Evolutionary conservation across 2,329 filamentous ascomycete species (phyloP), one percentile per base, ranked within the genome.

Genomic region (Corynespora cassiicola): DNA sequence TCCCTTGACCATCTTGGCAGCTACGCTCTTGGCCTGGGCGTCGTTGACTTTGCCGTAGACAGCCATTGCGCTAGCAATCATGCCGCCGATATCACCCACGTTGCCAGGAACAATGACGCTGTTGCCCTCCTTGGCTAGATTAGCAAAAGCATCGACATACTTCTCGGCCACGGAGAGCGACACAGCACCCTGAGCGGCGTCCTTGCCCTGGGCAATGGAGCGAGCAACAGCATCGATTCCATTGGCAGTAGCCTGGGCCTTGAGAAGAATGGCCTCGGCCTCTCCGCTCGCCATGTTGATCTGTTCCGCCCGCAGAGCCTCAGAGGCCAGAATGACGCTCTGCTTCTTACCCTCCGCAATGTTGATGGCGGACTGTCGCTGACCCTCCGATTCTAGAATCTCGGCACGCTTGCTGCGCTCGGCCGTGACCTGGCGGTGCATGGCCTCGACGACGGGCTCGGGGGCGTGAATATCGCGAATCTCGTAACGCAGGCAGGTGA

Each of bases 391-490:
- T 42, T 99, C 94, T 31, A 99, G 79, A 59, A 99, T 99, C 75
- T 99, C 94, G 39, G 94, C 94, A 50, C 94, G 87, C 80, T 99
- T 99, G 62, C 88, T 95, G 26, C 94, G 87, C 75, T 99, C 94
- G 12, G 94, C 94, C 0, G 94, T 97, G 33, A 99, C 94, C 69
- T 97, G 92, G 50, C 94, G 83, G 75, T 99, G 94, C 94, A 99
- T 99, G 60, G 94, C 94, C 60, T 91, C 89, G 45, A 97, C 92
- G 9, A 99, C 94, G 32, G 87, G 87, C 20, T 86, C 88, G 2
- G 94, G 94, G 0, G 94, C 94, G 72, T 99, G 94, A 61, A 99
- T 99, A 70, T 99, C 94, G 54, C 94, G 82, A 67, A 99, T 99
- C 73, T 99, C 94, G 76, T 99, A 99, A 42, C 94, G 87, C 46